A percentile compares a stretch with the other conserved stretches of the same genome.
Evolutionary conservation across 768 basidiomycete genomes (phyloP).

Genomic region (Hemileccinum rubropunctum): DNA sequence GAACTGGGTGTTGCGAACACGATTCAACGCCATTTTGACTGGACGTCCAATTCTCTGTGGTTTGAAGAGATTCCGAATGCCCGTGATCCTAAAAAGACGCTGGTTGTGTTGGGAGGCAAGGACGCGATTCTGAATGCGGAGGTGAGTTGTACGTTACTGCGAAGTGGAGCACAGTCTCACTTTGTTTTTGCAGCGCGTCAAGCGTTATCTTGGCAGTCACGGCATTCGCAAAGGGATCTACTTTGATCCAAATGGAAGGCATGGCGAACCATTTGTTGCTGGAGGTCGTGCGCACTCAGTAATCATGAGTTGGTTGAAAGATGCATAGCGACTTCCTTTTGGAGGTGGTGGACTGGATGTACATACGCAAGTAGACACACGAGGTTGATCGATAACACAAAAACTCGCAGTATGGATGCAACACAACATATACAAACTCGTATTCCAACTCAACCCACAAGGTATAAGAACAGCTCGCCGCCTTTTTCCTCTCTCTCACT

Average conservation of each 20-base stretch:
- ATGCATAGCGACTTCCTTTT: slow-evolving; percentile 2
- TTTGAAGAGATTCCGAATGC: slow-evolving; percentile 87
- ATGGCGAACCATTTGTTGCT: slow-evolving; percentile 58
- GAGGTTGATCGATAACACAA: slow-evolving; percentile 22
- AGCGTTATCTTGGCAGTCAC: slow-evolving; percentile 72
- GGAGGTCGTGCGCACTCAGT: slow-evolving; percentile 51
- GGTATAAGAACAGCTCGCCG: slow-evolving; percentile 19
- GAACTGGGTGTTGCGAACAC: slow-evolving; percentile 89
- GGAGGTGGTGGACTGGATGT: slow-evolving; percentile 1
- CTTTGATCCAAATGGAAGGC: slow-evolving; percentile 59
- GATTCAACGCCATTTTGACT: slow-evolving; percentile 80
- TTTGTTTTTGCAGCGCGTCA: slow-evolving; percentile 53
- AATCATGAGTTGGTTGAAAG: slow-evolving; percentile 62
- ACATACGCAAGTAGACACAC: slow-evolving; percentile 1
- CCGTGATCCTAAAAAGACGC: slow-evolving; percentile 57
- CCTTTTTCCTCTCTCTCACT: slow-evolving; percentile 11
- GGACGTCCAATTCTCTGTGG: slow-evolving; percentile 87
- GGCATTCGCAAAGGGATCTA: slow-evolving; percentile 65
- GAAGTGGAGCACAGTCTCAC: slow-evolving; percentile 1
- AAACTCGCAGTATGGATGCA: slow-evolving; percentile 4
- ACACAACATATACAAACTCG: slow-evolving; percentile 30
- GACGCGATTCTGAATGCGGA: slow-evolving; percentile 77
- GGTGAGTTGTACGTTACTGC: slow-evolving; percentile 36
- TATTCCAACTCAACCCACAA: background rate
- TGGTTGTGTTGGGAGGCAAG: slow-evolving; percentile 79